Conservation (phyloP, 2,329 filamentous ascomycete species). For the Fusarium fujikuroi region DNA sequence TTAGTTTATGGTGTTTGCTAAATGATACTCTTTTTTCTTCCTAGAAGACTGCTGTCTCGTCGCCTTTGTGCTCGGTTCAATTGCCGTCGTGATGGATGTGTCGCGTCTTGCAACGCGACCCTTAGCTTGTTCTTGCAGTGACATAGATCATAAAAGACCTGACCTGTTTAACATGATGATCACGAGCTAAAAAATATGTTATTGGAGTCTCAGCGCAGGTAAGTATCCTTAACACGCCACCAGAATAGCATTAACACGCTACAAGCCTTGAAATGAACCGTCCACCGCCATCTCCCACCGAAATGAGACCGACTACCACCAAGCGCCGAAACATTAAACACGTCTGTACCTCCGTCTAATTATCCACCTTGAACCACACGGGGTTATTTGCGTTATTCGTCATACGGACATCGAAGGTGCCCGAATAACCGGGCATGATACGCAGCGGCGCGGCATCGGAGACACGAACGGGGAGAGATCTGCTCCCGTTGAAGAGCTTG, state of each 20-base stretch:
- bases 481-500: constrained; percentile 3
- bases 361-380: constrained; percentile 13
- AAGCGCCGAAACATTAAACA: neutral
- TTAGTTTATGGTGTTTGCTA: constrained; percentile 22
- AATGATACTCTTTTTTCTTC: constrained; percentile 16
- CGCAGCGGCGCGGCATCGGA: neutral
- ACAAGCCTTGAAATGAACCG: neutral
- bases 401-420: constrained; percentile 10
- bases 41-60: neutral
- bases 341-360: neutral
- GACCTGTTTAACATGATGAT: neutral
- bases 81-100: neutral
- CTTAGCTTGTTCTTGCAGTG: neutral
- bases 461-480: neutral
- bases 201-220: neutral
- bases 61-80: neutral
- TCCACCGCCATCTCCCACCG: neutral
- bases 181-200: neutral
- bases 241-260: neutral
- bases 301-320: neutral
- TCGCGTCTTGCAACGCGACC: neutral
- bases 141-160: neutral
- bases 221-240: neutral
- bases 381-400: constrained; percentile 3
- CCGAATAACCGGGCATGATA: neutral